Base-by-base conservation (phyloP, 192 early-diverging fungal species). In the Coemansia sp. region DNA sequence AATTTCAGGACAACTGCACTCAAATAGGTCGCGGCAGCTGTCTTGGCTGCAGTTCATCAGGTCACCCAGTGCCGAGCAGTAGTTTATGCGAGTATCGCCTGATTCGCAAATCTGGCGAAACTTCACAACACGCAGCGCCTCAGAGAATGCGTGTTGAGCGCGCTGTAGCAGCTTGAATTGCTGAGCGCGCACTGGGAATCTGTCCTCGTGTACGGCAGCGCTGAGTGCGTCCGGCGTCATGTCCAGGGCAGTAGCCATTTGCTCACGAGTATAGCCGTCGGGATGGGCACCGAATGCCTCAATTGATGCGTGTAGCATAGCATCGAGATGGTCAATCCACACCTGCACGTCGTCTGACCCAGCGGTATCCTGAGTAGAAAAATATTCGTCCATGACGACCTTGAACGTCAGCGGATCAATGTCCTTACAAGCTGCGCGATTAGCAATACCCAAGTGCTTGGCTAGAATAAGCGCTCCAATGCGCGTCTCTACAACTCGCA, bases 11-110 rank as follows among this genome's bases (percentile, higher is more conserved):
- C 92, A 90, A 81, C 56, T 95, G 76, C 76, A 98, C 69, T 94
- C 84, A 70, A 89, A 98, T 19, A 89, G 69, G 41, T 88, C 84
- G 39, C 87, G 78, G 76, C 95, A 98, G 37, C 88, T 90, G 29
- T 66, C 80, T 59, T 98, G 96, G 29, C 92, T 94, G 21, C 84
- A 83, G 80, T 95, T 89, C 94, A 98, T 96, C 27, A 98, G 83
- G 11, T 76, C 73, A n/a, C 94, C 96, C 37, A 96, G 81, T 4
- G 83, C 72, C 50, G 79, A 24, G 60, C 66, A 67, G 63, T 75
- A 48, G 73, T 58, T 11, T 12, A 52, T 73, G 39, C 47, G 37
- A 11, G 62, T 39, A 50, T 66, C 57, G 23, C 32, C 56, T 15
- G 62, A 62, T 56, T 81, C 70, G 54, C 78, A 81, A 51, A 81